Conservation (phyloP, 176 grass and related monocot genomes). For the Ensete glaucum region DNA sequence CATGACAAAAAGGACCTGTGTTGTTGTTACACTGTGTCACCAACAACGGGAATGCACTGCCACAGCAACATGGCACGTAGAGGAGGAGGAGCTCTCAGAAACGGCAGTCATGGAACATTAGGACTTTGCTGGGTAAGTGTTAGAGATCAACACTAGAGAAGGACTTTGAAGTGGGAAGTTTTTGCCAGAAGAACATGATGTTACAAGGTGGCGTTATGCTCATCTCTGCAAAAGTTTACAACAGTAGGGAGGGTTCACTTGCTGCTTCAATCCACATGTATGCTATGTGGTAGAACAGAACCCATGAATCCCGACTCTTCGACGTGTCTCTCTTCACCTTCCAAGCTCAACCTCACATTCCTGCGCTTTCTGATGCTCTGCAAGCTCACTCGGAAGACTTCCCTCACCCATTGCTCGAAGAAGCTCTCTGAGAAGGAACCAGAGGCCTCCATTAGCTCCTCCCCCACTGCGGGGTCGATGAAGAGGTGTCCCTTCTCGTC, state of each 20-base stretch:
- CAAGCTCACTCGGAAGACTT: constrained; percentile 1
- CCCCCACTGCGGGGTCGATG: neutral
- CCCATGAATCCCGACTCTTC: constrained; percentile 9
- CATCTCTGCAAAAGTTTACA: neutral
- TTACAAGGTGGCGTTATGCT: neutral
- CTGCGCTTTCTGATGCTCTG: neutral
- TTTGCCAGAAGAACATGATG: neutral
- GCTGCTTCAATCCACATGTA: constrained; percentile 1
- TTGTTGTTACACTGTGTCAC: too few species aligned
- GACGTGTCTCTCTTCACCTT: neutral
- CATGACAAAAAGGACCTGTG: neutral
- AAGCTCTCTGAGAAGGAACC: constrained; percentile 12
- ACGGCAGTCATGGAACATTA: too few species aligned
- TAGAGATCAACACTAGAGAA: too few species aligned
- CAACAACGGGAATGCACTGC: neutral
- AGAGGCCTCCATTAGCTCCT: constrained; percentile 11
- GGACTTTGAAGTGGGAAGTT: neutral
- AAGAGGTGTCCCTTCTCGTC: neutral
- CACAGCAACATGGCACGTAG: too few species aligned
- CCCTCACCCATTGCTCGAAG: constrained; percentile 4
- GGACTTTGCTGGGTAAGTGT: too few species aligned
- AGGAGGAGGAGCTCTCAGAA: too few species aligned
- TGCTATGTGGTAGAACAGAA: constrained; percentile 6
- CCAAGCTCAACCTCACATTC: constrained; percentile 4
- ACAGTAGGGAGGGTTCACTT: neutral